Percentiles rank a stretch among this genome's conserved stretches.
Conservation (phyloP, 345 rosid species). For the Dipteronia dyeriana region DNA sequence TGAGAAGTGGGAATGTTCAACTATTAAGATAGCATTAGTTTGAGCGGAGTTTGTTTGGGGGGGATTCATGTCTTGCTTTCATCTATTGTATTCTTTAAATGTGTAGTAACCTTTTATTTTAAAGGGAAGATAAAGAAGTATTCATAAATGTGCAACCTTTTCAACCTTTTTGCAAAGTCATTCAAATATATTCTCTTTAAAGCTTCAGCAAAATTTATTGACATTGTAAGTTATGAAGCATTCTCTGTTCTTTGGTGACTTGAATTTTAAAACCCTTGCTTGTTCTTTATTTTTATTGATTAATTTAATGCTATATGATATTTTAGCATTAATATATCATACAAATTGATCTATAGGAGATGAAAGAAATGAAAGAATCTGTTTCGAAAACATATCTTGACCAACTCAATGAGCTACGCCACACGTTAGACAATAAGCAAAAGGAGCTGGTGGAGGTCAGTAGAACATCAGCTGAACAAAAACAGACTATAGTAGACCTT, state of each 20-base stretch:
- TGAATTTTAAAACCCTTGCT: constrained; percentile 5
- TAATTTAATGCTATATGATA: neutral
- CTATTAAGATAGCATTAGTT: neutral
- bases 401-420: constrained; percentile 57
- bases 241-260: neutral
- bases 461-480: constrained; percentile 72
- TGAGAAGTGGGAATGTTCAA: neutral
- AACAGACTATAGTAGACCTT: constrained; percentile 76
- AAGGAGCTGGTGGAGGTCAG: constrained; percentile 58
- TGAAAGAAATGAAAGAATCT: constrained; percentile 64
- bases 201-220: neutral
- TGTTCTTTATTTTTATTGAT: neutral
- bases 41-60: neutral
- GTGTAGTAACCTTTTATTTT: neutral
- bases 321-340: neutral
- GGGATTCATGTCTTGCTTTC: neutral
- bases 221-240: neutral
- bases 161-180: neutral
- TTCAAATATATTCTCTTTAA: neutral
- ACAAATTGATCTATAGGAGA: constrained; percentile 55
- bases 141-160: neutral
- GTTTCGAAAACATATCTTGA: constrained; percentile 47
- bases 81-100: neutral
- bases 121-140: neutral
- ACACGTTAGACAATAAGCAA: constrained; percentile 50